phyloP scores from a whole-genome alignment of 768 basidiomycete genomes.

The Boletus tomentosulus region DNA sequence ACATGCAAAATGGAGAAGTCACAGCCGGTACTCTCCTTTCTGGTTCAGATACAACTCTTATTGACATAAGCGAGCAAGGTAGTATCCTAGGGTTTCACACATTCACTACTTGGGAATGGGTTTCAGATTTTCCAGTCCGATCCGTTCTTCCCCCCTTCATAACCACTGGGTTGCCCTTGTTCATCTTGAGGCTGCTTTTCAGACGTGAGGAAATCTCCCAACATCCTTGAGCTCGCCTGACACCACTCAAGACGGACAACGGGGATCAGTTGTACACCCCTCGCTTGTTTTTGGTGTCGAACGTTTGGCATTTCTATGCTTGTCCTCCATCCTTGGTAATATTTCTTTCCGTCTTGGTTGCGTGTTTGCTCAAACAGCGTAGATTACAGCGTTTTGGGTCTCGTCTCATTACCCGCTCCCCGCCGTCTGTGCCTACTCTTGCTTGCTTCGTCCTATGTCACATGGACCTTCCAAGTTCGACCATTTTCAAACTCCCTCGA shows the following conservation, averaged over 20 bases:
- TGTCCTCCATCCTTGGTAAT: slow-evolving; percentile 34
- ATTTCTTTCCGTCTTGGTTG: not conserved
- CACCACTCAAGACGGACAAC: slow-evolving; percentile 9
- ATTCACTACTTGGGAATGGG: slow-evolving; percentile 38
- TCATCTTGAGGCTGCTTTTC: slow-evolving; percentile 12
- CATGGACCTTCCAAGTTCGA: slow-evolving; percentile 35
- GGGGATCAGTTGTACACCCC: slow-evolving; percentile 3
- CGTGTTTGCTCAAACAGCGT: slow-evolving; percentile 2
- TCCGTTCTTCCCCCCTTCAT: slow-evolving; percentile 31
- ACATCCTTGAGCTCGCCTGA: slow-evolving; percentile 4
- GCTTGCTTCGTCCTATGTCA: slow-evolving; percentile 35
- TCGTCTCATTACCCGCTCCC: slow-evolving; percentile 18
- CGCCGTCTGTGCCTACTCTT: slow-evolving; percentile 25
- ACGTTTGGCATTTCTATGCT: slow-evolving; percentile 28
- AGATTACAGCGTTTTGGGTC: slow-evolving; percentile 24
- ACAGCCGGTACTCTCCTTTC: slow-evolving; percentile 29
- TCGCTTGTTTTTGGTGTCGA: slow-evolving; percentile 27
- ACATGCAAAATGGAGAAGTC: slow-evolving; percentile 40
- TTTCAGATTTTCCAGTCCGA: slow-evolving; percentile 30
- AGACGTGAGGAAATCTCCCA: slow-evolving; percentile 20
- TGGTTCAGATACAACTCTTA: not conserved
- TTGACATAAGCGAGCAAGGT: slow-evolving; percentile 21
- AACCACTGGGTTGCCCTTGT: slow-evolving; percentile 34
- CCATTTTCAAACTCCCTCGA: slow-evolving; percentile 40
- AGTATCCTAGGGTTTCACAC: slow-evolving; percentile 26